These are phyloP conservation scores for Parsonsia alboflavescens DNA, from an alignment of 257 asterid species.

Conservation along the genomic window DNA sequence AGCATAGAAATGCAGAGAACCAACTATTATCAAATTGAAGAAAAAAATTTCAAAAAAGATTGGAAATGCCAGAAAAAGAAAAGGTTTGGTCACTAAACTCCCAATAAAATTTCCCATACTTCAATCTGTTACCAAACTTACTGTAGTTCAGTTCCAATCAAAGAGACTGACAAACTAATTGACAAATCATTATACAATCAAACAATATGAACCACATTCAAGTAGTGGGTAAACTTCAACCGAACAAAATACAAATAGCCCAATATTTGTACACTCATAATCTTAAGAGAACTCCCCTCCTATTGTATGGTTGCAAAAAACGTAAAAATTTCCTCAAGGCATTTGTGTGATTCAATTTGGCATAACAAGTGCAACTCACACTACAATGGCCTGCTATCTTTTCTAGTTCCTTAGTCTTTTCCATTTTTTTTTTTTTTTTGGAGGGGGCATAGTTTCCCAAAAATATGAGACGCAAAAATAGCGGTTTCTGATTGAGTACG, in stretches of 20 bases:
- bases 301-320: not conserved
- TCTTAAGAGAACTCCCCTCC: not conserved
- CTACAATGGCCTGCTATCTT: not conserved
- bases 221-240: not conserved
- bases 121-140: not conserved
- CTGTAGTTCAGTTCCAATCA: not conserved
- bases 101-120: not conserved
- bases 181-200: not conserved
- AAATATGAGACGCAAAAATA: not conserved
- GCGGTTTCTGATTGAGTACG: not conserved
- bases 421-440: no score
- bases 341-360: not conserved
- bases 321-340: not conserved
- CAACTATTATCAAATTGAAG: not conserved
- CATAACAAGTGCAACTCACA: not conserved
- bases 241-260: not conserved
- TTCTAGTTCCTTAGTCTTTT: not conserved
- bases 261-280: not conserved
- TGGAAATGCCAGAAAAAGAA: not conserved
- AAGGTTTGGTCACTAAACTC: not conserved
- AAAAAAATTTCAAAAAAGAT: not conserved
- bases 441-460: not conserved
- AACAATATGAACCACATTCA: not conserved
- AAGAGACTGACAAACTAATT: not conserved
- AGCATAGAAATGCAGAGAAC: constrained; percentile 1